Evolutionary conservation across 192 early-diverging fungal species (phyloP), one percentile per base, ranked within the genome.

Genomic region (Backusella tuberculispora): DNA sequence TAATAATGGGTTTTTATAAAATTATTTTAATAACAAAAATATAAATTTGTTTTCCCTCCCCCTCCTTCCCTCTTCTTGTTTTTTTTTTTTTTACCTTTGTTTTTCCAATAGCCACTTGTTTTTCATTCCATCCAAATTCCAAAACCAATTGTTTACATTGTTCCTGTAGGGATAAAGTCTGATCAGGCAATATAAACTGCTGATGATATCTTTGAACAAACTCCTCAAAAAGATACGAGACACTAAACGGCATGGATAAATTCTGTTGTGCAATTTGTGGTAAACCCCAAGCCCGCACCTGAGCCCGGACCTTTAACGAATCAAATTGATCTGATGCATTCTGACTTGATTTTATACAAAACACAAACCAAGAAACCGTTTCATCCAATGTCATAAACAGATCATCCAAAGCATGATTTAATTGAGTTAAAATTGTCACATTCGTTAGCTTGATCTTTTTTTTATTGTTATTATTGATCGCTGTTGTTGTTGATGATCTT

Each of bases 191-290:
- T 34, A 34, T 34, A 5, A 14, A 84, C 71, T 1, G 79, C n/a
- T n/a, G n/a, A 1, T 81, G 78, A 85, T 94, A 98, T 12, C 95
- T 87, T 17, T 91, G 85, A 17, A 90, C 73, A 75, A 97, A 93
- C 74, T 96, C 95, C 47, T 85, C 87, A 78, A 95, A 93, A 38
- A 86, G 74, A 66, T 92, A 84, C n/a, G 85, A 85, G 3, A 91
- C 90, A 0, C 92, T 94, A 84, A 93, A 97, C 69, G 92, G 85
- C 6, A 86, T 80, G 12, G 89, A 84, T 56, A 92, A 24, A 10
- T 19, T 85, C 80, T 85, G 85, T 47, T 87, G 83, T 5, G 89
- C 88, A 40, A 97, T 80, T 40, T 92, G 85, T 40, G 87, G 74
- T 21, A 98, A 69, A 50, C 92, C 92, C 45, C 89, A 87, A 4